Base-by-base conservation (phyloP, 2,329 filamentous ascomycete genomes). In the Thelonectria olida region DNA sequence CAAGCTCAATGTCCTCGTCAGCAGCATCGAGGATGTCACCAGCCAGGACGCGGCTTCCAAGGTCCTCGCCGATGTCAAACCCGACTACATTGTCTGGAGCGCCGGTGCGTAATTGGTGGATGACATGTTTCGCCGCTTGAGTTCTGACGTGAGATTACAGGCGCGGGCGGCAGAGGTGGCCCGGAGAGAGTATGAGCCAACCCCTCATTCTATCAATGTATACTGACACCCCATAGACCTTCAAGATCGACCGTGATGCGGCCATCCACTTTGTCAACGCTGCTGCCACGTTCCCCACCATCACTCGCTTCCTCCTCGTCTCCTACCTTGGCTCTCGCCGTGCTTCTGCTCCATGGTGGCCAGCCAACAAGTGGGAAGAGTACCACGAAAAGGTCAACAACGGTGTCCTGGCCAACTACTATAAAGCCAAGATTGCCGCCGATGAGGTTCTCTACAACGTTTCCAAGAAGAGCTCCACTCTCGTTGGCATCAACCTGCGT, bases 1-100 rank as follows among this genome's bases (percentile, higher is more conserved):
- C 23, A 89, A 85, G 64, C 78, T 96, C 36, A 84, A 86, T 54
- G 89, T 94, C 3, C 80, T 94, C 1, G 82, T 95, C 15, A 84
- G 85, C 71, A 92, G 88, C 71, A 78, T 95, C 19, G 90, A 92
- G 54, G 90, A 92, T 17, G 83, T 94, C 39, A 88, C 86, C 74
- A 86, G 80, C 54, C 83, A 88, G 50, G 79, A 78, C 0, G 85
- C 90, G 64, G 92, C 91, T 1, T 80, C 85, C 67, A 79, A 78
- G 36, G 84, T 94, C 58, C 75, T 95, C 38, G 81, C 85, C 64
- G 79, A 83, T 67, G 85, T 88, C 19, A 83, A 84, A 73, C 80
- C 85, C 2, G 88, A 92, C 73, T 91, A 88, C 74, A 82, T 92
- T 27, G 84, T 91, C 63, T 92, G 87, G 86, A 87, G 84, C 65